Percentiles rank a stretch among this genome's conserved stretches.
These are phyloP conservation scores for Begonia peltatifolia DNA, from an alignment of 306 rosid genomes.

Conservation along the genomic window DNA sequence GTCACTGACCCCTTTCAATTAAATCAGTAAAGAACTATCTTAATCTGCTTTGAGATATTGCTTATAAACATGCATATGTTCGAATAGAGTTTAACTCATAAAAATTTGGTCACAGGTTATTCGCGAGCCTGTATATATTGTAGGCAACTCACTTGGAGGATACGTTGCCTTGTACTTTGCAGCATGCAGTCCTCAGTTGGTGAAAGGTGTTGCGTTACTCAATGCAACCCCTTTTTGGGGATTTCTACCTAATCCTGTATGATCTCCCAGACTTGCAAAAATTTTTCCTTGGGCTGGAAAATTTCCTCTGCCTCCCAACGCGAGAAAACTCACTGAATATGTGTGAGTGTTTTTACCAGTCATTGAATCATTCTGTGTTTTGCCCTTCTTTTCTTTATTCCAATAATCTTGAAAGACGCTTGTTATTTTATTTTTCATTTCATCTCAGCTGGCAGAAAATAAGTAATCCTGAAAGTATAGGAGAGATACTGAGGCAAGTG, in stretches of 20 bases:
- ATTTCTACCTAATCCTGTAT: constrained; percentile 61
- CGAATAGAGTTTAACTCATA: too few relatives aligned
- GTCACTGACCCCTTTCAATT: too few relatives aligned
- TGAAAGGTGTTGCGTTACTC: constrained; percentile 83
- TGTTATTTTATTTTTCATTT: background rate
- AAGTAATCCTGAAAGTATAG: constrained; percentile 71
- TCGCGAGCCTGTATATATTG: constrained; percentile 79
- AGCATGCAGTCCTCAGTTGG: constrained; percentile 71
- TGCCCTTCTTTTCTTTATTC: background rate
- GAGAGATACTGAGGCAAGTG: constrained; percentile 67
- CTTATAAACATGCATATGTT: too few relatives aligned
- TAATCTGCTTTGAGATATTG: too few relatives aligned
- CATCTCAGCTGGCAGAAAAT: constrained; percentile 80
- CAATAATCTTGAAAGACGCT: background rate
- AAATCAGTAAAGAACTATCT: too few relatives aligned
- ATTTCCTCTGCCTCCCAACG: constrained; percentile 61
- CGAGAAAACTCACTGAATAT: constrained; percentile 56
- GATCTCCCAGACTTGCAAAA: constrained; percentile 59
- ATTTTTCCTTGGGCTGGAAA: constrained; percentile 74
- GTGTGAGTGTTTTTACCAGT: constrained; percentile 32
- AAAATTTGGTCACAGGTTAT: constrained; percentile 35
- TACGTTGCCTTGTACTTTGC: constrained; percentile 85
- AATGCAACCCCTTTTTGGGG: constrained; percentile 99
- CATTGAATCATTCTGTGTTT: too few relatives aligned
- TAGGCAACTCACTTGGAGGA: constrained; percentile 91